Base-by-base conservation (phyloP, 2,329 filamentous ascomycete genomes). In the Aspergillus floridensis region DNA sequence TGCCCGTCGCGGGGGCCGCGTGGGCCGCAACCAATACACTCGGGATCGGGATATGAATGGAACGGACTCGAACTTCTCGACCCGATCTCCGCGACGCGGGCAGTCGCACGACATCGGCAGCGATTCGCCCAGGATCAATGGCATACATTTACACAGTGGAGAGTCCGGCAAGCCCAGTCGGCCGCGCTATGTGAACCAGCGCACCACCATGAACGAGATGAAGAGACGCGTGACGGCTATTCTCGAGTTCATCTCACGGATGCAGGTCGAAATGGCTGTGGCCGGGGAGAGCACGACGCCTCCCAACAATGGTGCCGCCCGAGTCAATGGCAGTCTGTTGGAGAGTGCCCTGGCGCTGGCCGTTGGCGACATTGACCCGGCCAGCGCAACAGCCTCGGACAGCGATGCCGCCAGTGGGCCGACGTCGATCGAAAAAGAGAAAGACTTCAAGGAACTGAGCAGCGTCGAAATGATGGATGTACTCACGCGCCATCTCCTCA, bases 401-500 rank as follows among this genome's bases (percentile, higher is more conserved):
- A 55, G 26, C n/a, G 69, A 72, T 50, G 48, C 59, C 21, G 58
- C 58, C 19, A 44, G 44, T n/a, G 64, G 61, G 19, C 64, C 66
- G 46, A 64, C 65, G 19, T 60, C 65, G 49, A 72, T 75, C 50
- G 75, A 79, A 59, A 73, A 70, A 67, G 75, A 79, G 60, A 73
- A 70, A 67, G 84, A 88, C 1, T 96, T 96, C 74, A 90, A 88
- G 66, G 84, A 89, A 8, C 79, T 96, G 64, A 90, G 81, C 59
- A 92, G 89, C 66, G 81, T 91, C 64, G 91, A 96, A 76, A 96
- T 96, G 91, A 96, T 96, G 91, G 92, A 96, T 73, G 83, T 87
- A 66, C 76, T 96, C 72, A 93, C 89, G 62, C 84, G 89, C 62
- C 87, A 92, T 72, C 82, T 96, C 68, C 85, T 93, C 65, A 89